Evolutionary conservation across 2,329 filamentous ascomycete species (phyloP).

Genomic region (Scleromitrula shiraiana): DNA sequence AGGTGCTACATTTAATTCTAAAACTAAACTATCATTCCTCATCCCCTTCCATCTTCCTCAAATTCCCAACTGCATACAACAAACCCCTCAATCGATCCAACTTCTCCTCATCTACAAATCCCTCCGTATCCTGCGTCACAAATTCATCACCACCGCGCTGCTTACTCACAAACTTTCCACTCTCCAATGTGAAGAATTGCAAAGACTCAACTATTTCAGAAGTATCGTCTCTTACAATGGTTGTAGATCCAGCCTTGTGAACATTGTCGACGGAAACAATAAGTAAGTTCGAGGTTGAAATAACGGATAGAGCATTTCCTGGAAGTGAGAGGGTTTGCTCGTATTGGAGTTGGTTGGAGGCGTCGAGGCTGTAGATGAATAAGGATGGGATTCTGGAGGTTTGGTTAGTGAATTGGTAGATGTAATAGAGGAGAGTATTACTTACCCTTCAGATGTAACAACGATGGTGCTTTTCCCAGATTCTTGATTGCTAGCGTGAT

Average conservation of each 20-base stretch:
- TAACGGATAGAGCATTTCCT: slow-evolving; percentile 47
- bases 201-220: slow-evolving; percentile 9
- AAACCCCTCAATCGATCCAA: slow-evolving; percentile 32
- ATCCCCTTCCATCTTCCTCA: slow-evolving; percentile 29
- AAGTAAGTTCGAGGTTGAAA: slow-evolving; percentile 30
- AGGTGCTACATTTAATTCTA: too few species aligned
- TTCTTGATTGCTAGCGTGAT: slow-evolving; percentile 24
- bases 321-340: slow-evolving; percentile 45
- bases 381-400: slow-evolving; percentile 48
- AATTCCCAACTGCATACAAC: slow-evolving; percentile 29
- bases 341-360: slow-evolving; percentile 42
- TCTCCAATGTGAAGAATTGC: slow-evolving; percentile 11
- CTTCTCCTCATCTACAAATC: slow-evolving; percentile 24
- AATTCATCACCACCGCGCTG: not conserved
- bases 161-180: slow-evolving; percentile 7
- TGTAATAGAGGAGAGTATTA: slow-evolving; percentile 2
- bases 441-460: slow-evolving; percentile 51
- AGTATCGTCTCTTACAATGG: slow-evolving; percentile 24
- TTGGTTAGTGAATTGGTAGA: not conserved
- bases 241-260: slow-evolving; percentile 42
- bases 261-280: slow-evolving; percentile 45
- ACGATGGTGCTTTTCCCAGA: slow-evolving; percentile 37
- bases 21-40: slow-evolving; percentile 7
- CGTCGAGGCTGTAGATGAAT: slow-evolving; percentile 53
- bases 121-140: not conserved